Percentiles rank a stretch among this genome's conserved stretches.
Evolutionary conservation across 768 basidiomycete genomes (phyloP).

Genomic region (Favolaschia claudopus): DNA sequence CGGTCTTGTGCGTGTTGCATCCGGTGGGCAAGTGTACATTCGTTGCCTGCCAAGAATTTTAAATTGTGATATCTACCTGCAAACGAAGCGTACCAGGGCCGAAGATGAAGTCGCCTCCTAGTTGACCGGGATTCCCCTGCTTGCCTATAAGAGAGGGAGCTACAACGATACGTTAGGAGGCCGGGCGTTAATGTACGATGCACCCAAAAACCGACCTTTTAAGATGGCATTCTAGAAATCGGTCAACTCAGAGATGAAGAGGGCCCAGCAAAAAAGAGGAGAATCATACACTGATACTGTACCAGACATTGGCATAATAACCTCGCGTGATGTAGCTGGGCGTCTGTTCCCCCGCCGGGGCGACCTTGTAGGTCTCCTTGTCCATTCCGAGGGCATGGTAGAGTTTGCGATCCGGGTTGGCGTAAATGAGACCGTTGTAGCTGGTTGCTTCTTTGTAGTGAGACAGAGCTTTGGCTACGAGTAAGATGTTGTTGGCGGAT

Average conservation of each 20-base stretch:
- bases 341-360: constrained; percentile 53
- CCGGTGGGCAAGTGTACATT: constrained; percentile 59
- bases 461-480: neutral
- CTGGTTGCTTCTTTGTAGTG: constrained; percentile 45
- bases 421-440: constrained; percentile 61
- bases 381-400: constrained; percentile 71
- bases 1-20: constrained; percentile 73
- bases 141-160: constrained; percentile 61
- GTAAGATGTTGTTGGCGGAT: neutral
- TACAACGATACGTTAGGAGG: too few relatives aligned
- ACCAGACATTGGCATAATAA: constrained; percentile 37
- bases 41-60: constrained; percentile 39
- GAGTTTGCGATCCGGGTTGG: constrained; percentile 67
- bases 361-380: constrained; percentile 50
- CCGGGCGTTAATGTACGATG: too few relatives aligned
- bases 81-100: constrained; percentile 58
- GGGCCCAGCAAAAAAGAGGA: neutral
- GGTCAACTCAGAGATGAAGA: neutral
- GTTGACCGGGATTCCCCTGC: constrained; percentile 66
- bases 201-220: too few relatives aligned
- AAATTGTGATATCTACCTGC: neutral
- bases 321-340: constrained; percentile 54
- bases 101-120: constrained; percentile 71
- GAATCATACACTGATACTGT: constrained; percentile 44
- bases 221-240: constrained; percentile 44